Percentiles rank a stretch among this genome's conserved stretches.
Conservation (phyloP, 352 stramenopile species). For the Elongisporangium senticosum region DNA sequence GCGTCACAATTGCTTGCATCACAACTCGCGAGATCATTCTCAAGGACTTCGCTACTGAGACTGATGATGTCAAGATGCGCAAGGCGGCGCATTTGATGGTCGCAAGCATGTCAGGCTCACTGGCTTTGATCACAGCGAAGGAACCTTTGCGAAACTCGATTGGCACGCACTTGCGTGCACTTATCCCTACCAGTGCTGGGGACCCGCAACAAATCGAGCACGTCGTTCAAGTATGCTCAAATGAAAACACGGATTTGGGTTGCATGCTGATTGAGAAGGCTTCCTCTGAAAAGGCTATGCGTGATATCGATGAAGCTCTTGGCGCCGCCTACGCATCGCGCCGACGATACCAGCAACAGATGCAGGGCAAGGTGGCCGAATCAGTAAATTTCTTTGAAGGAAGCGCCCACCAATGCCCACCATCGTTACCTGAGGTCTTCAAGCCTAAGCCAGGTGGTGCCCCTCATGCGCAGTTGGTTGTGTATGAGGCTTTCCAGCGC, state of each 20-base stretch:
- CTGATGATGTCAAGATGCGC: constrained; percentile 92
- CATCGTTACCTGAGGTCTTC: constrained; percentile 90
- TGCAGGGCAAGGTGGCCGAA: constrained; percentile 72
- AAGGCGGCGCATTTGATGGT: constrained; percentile 98
- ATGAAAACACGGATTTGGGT: constrained; percentile 98
- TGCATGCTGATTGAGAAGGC: constrained; percentile 99
- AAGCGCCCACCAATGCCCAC: constrained; percentile 51
- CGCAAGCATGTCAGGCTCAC: constrained; percentile 95
- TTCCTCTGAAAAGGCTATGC: constrained; percentile 97
- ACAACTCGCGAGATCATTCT: constrained; percentile 97
- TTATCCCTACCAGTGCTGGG: constrained; percentile 80
- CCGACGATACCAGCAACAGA: constrained; percentile 81
- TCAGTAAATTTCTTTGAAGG: constrained; percentile 78
- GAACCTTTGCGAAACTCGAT: constrained; percentile 97
- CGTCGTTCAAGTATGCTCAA: constrained; percentile 95
- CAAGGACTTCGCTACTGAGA: constrained; percentile 99
- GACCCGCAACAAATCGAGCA: constrained; percentile 95
- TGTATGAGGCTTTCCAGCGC: constrained; percentile 98
- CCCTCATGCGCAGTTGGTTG: constrained; percentile 89
- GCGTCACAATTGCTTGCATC: constrained; percentile 98
- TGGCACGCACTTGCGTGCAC: constrained; percentile 92
- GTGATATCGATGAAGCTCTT: constrained; percentile 96
- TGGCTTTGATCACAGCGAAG: constrained; percentile 97
- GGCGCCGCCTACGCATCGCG: constrained; percentile 77
- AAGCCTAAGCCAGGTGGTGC: constrained; percentile 92